phyloP scores from a whole-genome alignment of 2,329 filamentous ascomycete species.

The Xylaria multiplex region DNA sequence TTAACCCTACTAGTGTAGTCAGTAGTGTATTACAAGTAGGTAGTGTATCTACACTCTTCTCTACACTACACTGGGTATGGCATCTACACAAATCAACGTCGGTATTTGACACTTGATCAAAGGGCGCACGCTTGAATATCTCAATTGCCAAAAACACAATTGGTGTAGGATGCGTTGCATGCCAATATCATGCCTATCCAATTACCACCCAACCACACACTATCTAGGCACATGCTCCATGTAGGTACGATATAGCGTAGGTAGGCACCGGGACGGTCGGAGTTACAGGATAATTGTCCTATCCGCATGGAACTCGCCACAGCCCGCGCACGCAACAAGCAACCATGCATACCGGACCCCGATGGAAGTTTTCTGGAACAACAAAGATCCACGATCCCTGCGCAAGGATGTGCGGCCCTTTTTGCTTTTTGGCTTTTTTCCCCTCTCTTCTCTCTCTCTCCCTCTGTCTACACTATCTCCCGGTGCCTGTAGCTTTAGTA shows the following conservation, averaged over 20 bases:
- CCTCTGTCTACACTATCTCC: too few relatives aligned
- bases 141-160: too few relatives aligned
- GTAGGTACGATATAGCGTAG: not conserved
- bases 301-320: not conserved
- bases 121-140: too few relatives aligned
- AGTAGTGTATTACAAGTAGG: too few relatives aligned
- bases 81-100: too few relatives aligned
- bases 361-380: slow-evolving; percentile 35
- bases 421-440: slow-evolving; percentile 20
- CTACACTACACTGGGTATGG: not conserved
- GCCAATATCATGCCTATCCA: not conserved
- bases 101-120: too few relatives aligned
- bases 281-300: slow-evolving; percentile 8
- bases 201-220: not conserved
- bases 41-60: too few relatives aligned
- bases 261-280: slow-evolving; percentile 4
- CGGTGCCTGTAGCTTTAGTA: not conserved
- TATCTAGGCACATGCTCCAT: not conserved
- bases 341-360: slow-evolving; percentile 15
- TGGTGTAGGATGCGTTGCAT: not conserved
- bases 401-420: slow-evolving; percentile 18
- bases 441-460: not conserved
- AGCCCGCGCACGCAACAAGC: slow-evolving; percentile 5
- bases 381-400: slow-evolving; percentile 23
- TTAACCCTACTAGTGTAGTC: not conserved